Base-by-base conservation (phyloP, 2,329 filamentous ascomycete species). In the Pseudocercospora vitis region DNA sequence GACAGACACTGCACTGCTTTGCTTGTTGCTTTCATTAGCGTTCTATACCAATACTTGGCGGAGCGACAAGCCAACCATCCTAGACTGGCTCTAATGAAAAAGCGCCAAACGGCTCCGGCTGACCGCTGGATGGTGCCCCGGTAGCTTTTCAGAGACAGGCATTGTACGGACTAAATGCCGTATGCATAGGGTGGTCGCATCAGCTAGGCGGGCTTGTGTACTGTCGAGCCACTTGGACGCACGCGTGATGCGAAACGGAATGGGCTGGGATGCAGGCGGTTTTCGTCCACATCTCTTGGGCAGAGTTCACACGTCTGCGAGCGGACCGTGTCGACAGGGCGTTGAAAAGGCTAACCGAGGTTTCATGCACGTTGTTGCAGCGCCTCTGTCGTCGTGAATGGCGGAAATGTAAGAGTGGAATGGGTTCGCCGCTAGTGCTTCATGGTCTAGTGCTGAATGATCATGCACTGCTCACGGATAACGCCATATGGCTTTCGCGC, bases 131-230 rank as follows among this genome's bases (percentile, higher is more conserved):
- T 49, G 56, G 50, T 57, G 53, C 49, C 42, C 42, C 37, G 31
- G 51, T 54, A 58, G 53, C 56, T 57, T 56, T 51, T 37, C 48
- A 47, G 49, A 31, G 49, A 48, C 52, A 59, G 40, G 56, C 51
- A 50, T 51, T 21, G 24, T 52, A 50, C 52, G 44, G 23, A 55
- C 58, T 56, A 53, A 48, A 42, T n/a, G 50, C 42, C 51, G 26
- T 49, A 47, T 57, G 51, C 50, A 51, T 55, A 48, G 51, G 49
- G 53, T 55, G 50, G 58, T 49, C 39, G 56, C 53, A 51, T 55
- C 53, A 57, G 50, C 50, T 31, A 52, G 33, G 45, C 47, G 50
- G 53, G 53, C n/a, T 39, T 32, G 37, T 55, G 48, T 51, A 52
- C 45, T 46, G 40, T 48, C 29, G 44, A 49, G 50, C 46, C 37